Evolutionary conservation across 352 stramenopile genomes (phyloP).

Genomic region (Globisporangium mamillatum): DNA sequence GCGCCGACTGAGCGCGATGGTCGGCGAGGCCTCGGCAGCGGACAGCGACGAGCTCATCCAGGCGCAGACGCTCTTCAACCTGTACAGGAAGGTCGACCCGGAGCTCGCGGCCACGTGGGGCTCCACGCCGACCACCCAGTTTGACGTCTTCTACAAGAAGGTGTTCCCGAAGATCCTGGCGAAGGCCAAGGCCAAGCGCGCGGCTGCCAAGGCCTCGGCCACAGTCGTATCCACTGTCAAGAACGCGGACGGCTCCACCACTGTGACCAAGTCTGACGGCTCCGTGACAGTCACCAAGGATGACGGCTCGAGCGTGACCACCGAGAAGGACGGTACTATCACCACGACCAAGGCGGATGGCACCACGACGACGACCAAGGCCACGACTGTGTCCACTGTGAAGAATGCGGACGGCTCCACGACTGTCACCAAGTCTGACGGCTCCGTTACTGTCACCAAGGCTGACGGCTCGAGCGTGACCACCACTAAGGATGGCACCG

Average conservation of each 20-base stretch:
- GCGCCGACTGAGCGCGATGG: conserved; percentile 38
- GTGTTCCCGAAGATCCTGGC: conserved; percentile 56
- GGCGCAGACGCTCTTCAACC: conserved; percentile 52
- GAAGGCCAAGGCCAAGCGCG: conserved; percentile 24
- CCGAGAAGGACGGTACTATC: conserved; percentile 9
- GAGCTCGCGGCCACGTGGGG: conserved; percentile 41
- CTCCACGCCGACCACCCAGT: conserved; percentile 36
- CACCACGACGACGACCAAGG: neutral
- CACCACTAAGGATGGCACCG: conserved; percentile 7
- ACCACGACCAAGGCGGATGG: conserved; percentile 13
- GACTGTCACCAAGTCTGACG: conserved; percentile 14
- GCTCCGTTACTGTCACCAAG: conserved; percentile 13
- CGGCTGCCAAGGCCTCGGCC: conserved; percentile 6
- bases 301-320: conserved; percentile 13
- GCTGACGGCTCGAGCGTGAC: conserved; percentile 12
- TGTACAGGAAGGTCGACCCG: conserved; percentile 61
- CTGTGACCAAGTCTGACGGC: conserved; percentile 14
- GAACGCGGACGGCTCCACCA: conserved; percentile 21
- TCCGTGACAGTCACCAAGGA: conserved; percentile 17
- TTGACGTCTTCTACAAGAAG: conserved; percentile 60
- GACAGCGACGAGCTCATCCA: conserved; percentile 30
- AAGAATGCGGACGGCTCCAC: conserved; percentile 20
- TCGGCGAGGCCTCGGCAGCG: conserved; percentile 10
- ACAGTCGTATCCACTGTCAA: conserved; percentile 19
- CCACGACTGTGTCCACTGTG: conserved; percentile 14